Evolutionary conservation across 441 rosid species (phyloP), one percentile per base, ranked within the genome.

Genomic region (Biscutella laevigata): DNA sequence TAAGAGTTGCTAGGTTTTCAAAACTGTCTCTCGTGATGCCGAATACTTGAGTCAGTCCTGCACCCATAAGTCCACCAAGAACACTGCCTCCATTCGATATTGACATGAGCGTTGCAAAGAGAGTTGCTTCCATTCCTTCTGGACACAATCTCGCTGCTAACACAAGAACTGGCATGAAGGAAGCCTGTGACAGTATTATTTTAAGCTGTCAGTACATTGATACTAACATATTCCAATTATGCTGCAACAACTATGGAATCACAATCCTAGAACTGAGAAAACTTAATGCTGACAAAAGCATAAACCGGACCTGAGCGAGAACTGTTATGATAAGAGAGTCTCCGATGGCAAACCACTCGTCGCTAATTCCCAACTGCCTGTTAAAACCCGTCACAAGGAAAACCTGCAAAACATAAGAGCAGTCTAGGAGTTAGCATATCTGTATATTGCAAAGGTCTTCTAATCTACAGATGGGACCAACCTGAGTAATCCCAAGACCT

Each of bases 71-170:
- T 27, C 97, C 95, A 34, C 97, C 98, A 1, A 88, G 71, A 37
- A 92, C 94, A 33, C 95, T 81, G 47, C 99, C 92, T 62, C 86
- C 97, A 41, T 92, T 92, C 4, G 92, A 84, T 67, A 88, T 75
- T 42, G 97, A 92, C 97, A 92, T 86, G 33, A 88, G 88, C 6
- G 96, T 92, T 1, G 97, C 97, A 26, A 92, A 92, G 9, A 92
- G 92, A 10, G 99, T 92, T 55, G 95, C 97, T 67, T 92, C 99
- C 95, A 92, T 86, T 63, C 97, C 99, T 71, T 86, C 95, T 7
- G 97, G 98, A 64, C 97, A 88, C 38, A 92, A 46, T 57, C 81
- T 84, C 4, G 97, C 97, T 6, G 98, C 95, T 27, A 88, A 74
- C 52, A 92, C 95, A 45, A 86, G 94, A 59, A 88, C 94, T 2